These are phyloP conservation scores for Rubus idaeus DNA, from an alignment of 306 rosid species.

Conservation along the genomic window DNA sequence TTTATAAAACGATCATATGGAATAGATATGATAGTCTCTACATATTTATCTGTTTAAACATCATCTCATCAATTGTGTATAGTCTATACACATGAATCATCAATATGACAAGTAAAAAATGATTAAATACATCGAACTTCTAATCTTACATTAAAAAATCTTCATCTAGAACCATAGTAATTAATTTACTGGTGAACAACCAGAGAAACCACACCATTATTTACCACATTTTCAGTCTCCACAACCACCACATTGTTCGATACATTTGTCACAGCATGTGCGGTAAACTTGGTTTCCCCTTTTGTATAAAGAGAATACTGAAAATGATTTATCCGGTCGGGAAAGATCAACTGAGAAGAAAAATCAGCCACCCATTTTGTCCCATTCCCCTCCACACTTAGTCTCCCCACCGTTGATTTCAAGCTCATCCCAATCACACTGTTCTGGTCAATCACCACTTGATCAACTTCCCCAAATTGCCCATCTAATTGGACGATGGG, in stretches of 20 bases:
- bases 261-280: constrained; percentile 53
- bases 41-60: neutral
- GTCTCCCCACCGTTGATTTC: constrained; percentile 61
- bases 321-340: constrained; percentile 46
- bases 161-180: neutral
- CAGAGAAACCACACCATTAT: constrained; percentile 30
- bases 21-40: no score
- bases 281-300: constrained; percentile 45
- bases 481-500: constrained; percentile 61
- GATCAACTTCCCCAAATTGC: constrained; percentile 46
- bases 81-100: neutral
- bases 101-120: neutral
- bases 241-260: constrained; percentile 52
- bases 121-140: neutral
- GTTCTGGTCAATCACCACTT: constrained; percentile 62
- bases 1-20: no score
- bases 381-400: constrained; percentile 42
- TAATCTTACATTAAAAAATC: neutral
- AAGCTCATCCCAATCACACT: constrained; percentile 56
- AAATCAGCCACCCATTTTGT: constrained; percentile 66
- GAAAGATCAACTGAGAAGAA: constrained; percentile 46
- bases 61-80: neutral
- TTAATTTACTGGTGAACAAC: constrained; percentile 32
- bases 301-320: constrained; percentile 48
- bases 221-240: constrained; percentile 34